Percentiles rank a stretch among this genome's conserved stretches.
These are phyloP conservation scores for Orychophragmus violaceus DNA, from an alignment of 345 rosid species.

Conservation along the genomic window DNA sequence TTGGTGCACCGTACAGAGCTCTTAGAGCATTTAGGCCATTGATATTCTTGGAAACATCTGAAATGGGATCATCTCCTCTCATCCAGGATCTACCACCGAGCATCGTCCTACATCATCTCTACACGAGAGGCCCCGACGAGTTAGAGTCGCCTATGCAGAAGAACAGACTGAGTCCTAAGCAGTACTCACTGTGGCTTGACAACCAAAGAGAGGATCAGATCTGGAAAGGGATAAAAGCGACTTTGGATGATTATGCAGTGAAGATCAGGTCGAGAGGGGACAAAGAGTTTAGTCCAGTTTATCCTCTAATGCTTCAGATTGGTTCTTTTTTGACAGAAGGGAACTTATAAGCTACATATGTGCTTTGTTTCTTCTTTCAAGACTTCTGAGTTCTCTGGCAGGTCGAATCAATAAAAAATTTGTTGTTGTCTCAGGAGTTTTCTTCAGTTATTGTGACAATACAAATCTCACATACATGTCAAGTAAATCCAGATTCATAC, in stretches of 20 bases:
- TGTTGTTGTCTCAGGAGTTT: not conserved
- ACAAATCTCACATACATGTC: not conserved
- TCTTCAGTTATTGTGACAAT: slow-evolving; percentile 1
- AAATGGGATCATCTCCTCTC: slow-evolving; percentile 73
- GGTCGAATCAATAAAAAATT: not conserved
- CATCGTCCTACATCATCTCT: slow-evolving; percentile 85
- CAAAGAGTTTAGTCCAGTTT: slow-evolving; percentile 94
- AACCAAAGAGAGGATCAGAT: slow-evolving; percentile 95
- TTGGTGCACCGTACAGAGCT: slow-evolving; percentile 90
- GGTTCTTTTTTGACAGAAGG: slow-evolving; percentile 58
- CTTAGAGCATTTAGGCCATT: slow-evolving; percentile 94
- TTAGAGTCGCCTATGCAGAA: slow-evolving; percentile 83
- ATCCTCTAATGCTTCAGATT: slow-evolving; percentile 84
- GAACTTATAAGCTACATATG: not conserved
- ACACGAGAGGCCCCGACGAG: slow-evolving; percentile 88
- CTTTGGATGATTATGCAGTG: slow-evolving; percentile 86
- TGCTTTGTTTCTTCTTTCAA: not conserved
- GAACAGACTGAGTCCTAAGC: slow-evolving; percentile 70
- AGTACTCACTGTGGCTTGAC: slow-evolving; percentile 95
- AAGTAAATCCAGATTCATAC: slow-evolving; percentile 7
- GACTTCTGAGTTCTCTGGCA: not conserved
- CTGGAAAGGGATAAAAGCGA: slow-evolving; percentile 95
- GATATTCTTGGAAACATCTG: slow-evolving; percentile 85
- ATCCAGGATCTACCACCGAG: slow-evolving; percentile 87
- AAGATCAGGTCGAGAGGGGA: slow-evolving; percentile 83